Conservation (phyloP, 2,329 filamentous ascomycete genomes). For the Fusarium falciforme region DNA sequence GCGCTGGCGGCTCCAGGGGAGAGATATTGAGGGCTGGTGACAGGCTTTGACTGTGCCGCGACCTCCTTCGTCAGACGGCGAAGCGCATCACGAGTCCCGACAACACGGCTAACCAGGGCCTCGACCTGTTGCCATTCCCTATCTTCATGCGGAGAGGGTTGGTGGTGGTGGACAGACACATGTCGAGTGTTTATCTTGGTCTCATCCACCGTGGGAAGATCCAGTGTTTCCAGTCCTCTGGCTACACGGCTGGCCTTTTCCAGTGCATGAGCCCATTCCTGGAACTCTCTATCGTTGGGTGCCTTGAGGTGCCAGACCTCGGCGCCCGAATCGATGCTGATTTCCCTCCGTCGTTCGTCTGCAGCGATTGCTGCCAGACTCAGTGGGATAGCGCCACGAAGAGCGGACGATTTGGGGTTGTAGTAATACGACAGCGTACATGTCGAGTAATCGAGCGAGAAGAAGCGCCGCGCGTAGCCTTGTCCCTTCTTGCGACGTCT, state of each 20-base stretch:
- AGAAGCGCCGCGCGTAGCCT: constrained; percentile 92
- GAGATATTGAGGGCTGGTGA: constrained; percentile 48
- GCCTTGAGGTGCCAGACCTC: constrained; percentile 97
- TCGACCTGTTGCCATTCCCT: constrained; percentile 90
- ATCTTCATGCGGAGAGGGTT: constrained; percentile 69
- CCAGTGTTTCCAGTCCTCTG: constrained; percentile 60
- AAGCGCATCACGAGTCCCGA: constrained; percentile 89
- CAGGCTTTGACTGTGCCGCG: constrained; percentile 60
- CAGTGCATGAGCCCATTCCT: constrained; percentile 86
- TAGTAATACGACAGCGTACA: constrained; percentile 97
- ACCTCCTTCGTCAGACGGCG: constrained; percentile 88
- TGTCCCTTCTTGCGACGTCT: constrained; percentile 93
- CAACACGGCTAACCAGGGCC: constrained; percentile 84
- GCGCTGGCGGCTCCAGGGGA: constrained; percentile 55
- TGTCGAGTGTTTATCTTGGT: constrained; percentile 45
- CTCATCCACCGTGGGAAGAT: constrained; percentile 41
- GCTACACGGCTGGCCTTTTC: constrained; percentile 81
- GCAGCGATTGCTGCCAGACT: constrained; percentile 91
- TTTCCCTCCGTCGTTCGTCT: constrained; percentile 88
- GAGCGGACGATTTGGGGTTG: constrained; percentile 89
- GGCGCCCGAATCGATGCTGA: constrained; percentile 95
- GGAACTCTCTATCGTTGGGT: constrained; percentile 84
- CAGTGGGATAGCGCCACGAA: constrained; percentile 91
- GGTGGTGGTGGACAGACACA: constrained; percentile 45
- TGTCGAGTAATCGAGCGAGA: constrained; percentile 93